Evolutionary conservation across 768 basidiomycete species (phyloP).

Genomic region (Coprinopsis marcescibilis): DNA sequence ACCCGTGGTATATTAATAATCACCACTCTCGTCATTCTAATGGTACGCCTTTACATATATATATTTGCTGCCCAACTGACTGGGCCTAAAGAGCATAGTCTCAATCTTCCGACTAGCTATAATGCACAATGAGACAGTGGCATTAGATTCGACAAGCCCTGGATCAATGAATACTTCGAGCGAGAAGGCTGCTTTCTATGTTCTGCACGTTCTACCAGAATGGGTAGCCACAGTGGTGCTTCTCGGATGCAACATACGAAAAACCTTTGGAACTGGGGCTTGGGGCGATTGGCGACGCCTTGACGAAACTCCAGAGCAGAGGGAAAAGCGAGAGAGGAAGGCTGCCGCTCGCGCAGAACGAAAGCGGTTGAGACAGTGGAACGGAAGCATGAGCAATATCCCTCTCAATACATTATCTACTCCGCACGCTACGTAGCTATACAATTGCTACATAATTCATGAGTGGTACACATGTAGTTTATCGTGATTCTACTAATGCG

Average conservation of each 20-base stretch:
- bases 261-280: conserved; percentile 27
- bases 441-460: too few relatives aligned
- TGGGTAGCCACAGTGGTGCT: conserved; percentile 28
- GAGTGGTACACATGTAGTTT: too few relatives aligned
- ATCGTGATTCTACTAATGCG: too few relatives aligned
- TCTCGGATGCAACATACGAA: conserved; percentile 25
- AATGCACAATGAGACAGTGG: conserved; percentile 29
- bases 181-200: conserved; percentile 37
- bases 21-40: background rate
- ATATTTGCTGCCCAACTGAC: too few relatives aligned
- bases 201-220: conserved; percentile 38
- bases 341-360: background rate
- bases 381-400: background rate
- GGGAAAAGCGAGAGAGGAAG: conserved; percentile 17
- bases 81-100: conserved; percentile 15
- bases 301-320: conserved; percentile 27
- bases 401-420: background rate
- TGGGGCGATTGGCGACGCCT: conserved; percentile 22
- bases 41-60: too few relatives aligned
- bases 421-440: too few relatives aligned
- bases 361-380: background rate
- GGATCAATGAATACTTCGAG: conserved; percentile 25
- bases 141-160: conserved; percentile 24
- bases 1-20: too few relatives aligned
- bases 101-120: conserved; percentile 35